Percentiles rank a stretch among this genome's conserved stretches.
Evolutionary conservation across 2,329 filamentous ascomycete genomes (phyloP).

Genomic region (Aureobasidium sp.): DNA sequence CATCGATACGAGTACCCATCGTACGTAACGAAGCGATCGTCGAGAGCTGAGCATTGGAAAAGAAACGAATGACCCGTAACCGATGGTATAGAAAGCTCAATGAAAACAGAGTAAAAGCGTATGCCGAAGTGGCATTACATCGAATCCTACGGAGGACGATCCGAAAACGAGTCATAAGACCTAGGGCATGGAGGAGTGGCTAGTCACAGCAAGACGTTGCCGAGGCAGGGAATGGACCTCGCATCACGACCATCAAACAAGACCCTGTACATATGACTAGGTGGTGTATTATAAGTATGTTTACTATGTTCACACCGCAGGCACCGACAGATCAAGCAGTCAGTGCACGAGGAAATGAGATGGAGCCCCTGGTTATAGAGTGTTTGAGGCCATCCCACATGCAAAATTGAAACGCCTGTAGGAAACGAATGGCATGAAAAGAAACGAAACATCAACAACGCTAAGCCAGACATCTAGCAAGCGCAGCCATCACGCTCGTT

Average conservation of each 20-base stretch:
- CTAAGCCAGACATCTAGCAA: slow-evolving; percentile 49
- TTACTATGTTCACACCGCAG: slow-evolving; percentile 12
- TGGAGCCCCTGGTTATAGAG: neutral
- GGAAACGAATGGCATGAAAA: slow-evolving; percentile 5
- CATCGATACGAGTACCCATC: neutral
- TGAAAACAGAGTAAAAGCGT: neutral
- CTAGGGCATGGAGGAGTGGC: neutral
- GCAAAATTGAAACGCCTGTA: slow-evolving; percentile 6
- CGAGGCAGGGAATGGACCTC: neutral
- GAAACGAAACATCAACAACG: neutral
- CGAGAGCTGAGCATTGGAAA: neutral
- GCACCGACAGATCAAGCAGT: neutral
- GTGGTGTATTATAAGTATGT: slow-evolving; percentile 13
- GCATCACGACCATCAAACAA: neutral
- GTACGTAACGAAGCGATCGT: neutral
- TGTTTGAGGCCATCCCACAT: neutral
- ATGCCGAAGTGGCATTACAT: neutral
- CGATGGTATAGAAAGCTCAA: neutral
- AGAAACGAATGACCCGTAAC: neutral
- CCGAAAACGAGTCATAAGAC: neutral
- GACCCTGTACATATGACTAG: neutral
- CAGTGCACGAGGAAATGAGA: neutral
- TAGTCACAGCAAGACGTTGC: neutral
- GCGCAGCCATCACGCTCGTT: slow-evolving; percentile 88
- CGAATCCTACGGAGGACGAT: neutral